Evolutionary conservation across 2,329 filamentous ascomycete genomes (phyloP).

Genomic region (Pleoardoris graminearum): DNA sequence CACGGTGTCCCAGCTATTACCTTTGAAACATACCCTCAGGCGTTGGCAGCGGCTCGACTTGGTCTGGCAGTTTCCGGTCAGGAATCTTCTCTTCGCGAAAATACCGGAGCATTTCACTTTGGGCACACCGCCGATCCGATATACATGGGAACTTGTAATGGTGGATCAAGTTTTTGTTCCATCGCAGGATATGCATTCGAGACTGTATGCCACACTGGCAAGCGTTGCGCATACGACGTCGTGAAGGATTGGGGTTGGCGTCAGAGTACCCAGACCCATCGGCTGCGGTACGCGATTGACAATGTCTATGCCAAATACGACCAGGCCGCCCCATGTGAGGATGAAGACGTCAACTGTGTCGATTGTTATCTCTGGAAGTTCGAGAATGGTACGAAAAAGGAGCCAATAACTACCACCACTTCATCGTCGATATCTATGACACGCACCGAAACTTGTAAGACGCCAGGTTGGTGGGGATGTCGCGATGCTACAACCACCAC

Average conservation of each 20-base stretch:
- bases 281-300: slow-evolving; percentile 40
- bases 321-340: slow-evolving; percentile 36
- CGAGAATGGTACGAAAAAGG: slow-evolving; percentile 40
- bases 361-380: slow-evolving; percentile 45
- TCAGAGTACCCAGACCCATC: slow-evolving; percentile 38
- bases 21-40: slow-evolving; percentile 44
- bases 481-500: slow-evolving; percentile 38
- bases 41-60: slow-evolving; percentile 38
- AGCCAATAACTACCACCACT: slow-evolving; percentile 21
- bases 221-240: slow-evolving; percentile 41
- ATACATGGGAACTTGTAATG: slow-evolving; percentile 44
- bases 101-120: slow-evolving; percentile 43
- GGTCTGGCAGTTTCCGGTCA: slow-evolving; percentile 36
- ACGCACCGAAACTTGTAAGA: slow-evolving; percentile 42
- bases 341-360: slow-evolving; percentile 40
- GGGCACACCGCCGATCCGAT: slow-evolving; percentile 43
- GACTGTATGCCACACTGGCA: slow-evolving; percentile 42
- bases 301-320: slow-evolving; percentile 42
- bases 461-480: slow-evolving; percentile 45
- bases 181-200: slow-evolving; percentile 44
- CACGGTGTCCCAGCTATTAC: slow-evolving; percentile 39
- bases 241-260: slow-evolving; percentile 45
- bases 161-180: slow-evolving; percentile 41
- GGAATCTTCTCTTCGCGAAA: slow-evolving; percentile 34
- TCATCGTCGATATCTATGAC: slow-evolving; percentile 33